phyloP scores from a whole-genome alignment of 2,329 filamentous ascomycete genomes.

The Claviceps purpurea region DNA sequence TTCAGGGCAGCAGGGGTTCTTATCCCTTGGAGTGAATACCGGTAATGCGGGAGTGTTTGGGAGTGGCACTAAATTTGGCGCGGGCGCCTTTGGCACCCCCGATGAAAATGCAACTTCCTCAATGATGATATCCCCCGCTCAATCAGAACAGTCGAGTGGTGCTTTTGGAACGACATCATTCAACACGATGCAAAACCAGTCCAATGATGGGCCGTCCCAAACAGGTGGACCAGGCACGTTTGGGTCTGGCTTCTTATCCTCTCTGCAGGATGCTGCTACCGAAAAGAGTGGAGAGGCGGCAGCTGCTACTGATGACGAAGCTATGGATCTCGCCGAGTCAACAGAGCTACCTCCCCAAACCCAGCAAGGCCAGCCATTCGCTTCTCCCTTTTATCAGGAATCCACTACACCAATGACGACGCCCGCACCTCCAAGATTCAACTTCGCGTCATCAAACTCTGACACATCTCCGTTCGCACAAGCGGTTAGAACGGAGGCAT shows the following conservation, averaged over 20 bases:
- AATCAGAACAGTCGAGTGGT: slow-evolving; percentile 17
- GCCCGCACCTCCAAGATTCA: slow-evolving; percentile 35
- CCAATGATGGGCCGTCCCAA: slow-evolving; percentile 36
- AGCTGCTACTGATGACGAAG: slow-evolving; percentile 32
- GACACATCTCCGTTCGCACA: slow-evolving; percentile 22
- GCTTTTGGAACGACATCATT: slow-evolving; percentile 43
- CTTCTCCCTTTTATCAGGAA: slow-evolving; percentile 15
- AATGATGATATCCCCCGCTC: slow-evolving; percentile 15
- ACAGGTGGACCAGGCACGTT: slow-evolving; percentile 38
- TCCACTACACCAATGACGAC: slow-evolving; percentile 39
- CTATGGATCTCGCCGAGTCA: slow-evolving; percentile 32
- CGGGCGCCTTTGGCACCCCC: slow-evolving; percentile 18
- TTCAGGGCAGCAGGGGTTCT: slow-evolving; percentile 42
- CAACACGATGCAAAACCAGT: slow-evolving; percentile 48
- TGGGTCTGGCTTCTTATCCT: slow-evolving; percentile 33
- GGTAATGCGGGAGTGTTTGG: slow-evolving; percentile 24
- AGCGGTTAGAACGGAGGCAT: slow-evolving; percentile 15
- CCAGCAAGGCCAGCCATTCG: slow-evolving; percentile 21
- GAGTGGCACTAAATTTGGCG: slow-evolving; percentile 22
- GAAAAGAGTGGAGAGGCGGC: slow-evolving; percentile 23
- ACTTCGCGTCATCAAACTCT: slow-evolving; percentile 22
- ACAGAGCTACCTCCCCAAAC: slow-evolving; percentile 23
- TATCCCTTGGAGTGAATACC: slow-evolving; percentile 27
- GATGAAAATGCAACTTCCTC: slow-evolving; percentile 9
- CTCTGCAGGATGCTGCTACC: slow-evolving; percentile 23